Evolutionary conservation across 306 rosid genomes (phyloP).

Genomic region (Quercus glauca): DNA sequence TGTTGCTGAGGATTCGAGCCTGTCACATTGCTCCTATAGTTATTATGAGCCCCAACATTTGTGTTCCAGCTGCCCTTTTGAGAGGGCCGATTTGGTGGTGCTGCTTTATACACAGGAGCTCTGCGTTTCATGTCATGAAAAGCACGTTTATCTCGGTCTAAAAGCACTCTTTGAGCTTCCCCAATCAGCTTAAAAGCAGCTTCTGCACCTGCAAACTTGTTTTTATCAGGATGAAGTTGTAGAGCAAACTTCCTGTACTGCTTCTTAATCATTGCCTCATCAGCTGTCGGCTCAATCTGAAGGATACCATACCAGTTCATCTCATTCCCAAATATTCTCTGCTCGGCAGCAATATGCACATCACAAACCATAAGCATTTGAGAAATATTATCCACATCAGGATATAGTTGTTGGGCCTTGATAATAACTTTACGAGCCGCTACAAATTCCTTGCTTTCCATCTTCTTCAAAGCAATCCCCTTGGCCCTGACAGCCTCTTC

Average conservation of each 20-base stretch:
- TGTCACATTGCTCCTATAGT: constrained; percentile 34
- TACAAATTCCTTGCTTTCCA: constrained; percentile 73
- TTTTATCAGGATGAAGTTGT: constrained; percentile 96
- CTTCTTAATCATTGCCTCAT: constrained; percentile 74
- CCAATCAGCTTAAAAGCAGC: constrained; percentile 93
- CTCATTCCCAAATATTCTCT: constrained; percentile 50
- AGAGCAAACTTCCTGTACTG: constrained; percentile 91
- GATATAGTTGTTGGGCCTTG: constrained; percentile 72
- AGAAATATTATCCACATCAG: constrained; percentile 72
- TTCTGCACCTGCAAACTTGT: constrained; percentile 90
- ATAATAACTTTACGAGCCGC: constrained; percentile 68
- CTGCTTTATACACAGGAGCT: constrained; percentile 30
- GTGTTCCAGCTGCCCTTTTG: constrained; percentile 35
- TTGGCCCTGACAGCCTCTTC: constrained; percentile 96
- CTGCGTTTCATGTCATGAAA: constrained; percentile 51
- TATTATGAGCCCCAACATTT: constrained; percentile 44
- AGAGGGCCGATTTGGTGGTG: constrained; percentile 37
- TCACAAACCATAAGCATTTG: constrained; percentile 85
- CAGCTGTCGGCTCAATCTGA: constrained; percentile 62
- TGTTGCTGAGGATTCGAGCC: constrained; percentile 41
- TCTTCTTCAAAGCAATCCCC: constrained; percentile 71
- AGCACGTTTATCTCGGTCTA: constrained; percentile 65
- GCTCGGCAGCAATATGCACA: constrained; percentile 78
- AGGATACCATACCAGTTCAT: constrained; percentile 83
- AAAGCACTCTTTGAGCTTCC: constrained; percentile 83